These are phyloP conservation scores for Wickerhamomyces queroliae DNA, from an alignment of 805 yeast genomes.

Conservation along the genomic window DNA sequence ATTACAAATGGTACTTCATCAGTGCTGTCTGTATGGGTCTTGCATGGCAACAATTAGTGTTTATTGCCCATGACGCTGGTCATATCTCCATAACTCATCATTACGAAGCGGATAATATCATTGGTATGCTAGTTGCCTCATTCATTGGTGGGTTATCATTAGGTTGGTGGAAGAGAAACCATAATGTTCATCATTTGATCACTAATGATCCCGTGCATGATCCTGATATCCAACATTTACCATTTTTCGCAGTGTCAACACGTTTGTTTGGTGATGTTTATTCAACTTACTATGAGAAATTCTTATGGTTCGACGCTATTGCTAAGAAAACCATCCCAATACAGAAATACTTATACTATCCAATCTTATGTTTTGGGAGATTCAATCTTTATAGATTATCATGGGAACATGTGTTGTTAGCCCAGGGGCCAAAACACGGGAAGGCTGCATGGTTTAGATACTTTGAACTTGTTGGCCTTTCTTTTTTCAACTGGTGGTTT, in stretches of 20 bases:
- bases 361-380: slow-evolving; percentile 75
- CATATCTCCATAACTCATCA: slow-evolving; percentile 80
- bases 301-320: slow-evolving; percentile 59
- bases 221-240: slow-evolving; percentile 91
- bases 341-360: slow-evolving; percentile 71
- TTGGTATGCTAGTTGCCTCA: slow-evolving; percentile 71
- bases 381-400: slow-evolving; percentile 79
- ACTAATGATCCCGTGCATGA: slow-evolving; percentile 94
- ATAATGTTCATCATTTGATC: slow-evolving; percentile 85
- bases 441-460: slow-evolving; percentile 84
- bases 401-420: slow-evolving; percentile 70
- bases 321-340: slow-evolving; percentile 55
- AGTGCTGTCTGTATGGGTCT: slow-evolving; percentile 67
- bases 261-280: slow-evolving; percentile 62
- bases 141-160: slow-evolving; percentile 83
- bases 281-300: slow-evolving; percentile 74
- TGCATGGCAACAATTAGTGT: slow-evolving; percentile 87
- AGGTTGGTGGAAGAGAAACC: slow-evolving; percentile 95
- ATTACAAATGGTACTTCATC: slow-evolving; percentile 35
- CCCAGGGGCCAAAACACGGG: slow-evolving; percentile 76
- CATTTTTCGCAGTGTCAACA: slow-evolving; percentile 82
- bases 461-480: slow-evolving; percentile 65
- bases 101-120: slow-evolving; percentile 66
- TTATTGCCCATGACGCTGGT: slow-evolving; percentile 88
- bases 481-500: slow-evolving; percentile 75